These are phyloP conservation scores for Monosporascus cannonballus DNA, from an alignment of 2,329 filamentous ascomycete species.

Conservation along the genomic window DNA sequence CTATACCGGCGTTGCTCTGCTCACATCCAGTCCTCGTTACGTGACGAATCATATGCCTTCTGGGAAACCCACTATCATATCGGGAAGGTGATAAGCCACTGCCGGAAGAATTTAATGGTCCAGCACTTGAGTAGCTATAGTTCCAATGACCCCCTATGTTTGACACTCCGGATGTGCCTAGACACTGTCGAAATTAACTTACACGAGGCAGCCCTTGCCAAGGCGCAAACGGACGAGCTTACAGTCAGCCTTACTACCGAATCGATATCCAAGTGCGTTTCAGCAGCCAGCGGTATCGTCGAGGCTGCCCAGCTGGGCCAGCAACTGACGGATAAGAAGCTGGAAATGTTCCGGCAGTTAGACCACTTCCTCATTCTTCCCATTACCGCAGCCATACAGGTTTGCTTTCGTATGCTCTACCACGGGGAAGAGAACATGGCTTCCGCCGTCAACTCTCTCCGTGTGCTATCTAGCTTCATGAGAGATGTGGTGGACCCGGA, in stretches of 20 bases:
- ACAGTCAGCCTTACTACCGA: not conserved
- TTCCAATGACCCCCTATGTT: not conserved
- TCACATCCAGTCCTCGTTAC: not conserved
- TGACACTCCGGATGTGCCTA: not conserved
- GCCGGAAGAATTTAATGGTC: not conserved
- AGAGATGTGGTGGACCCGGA: not conserved
- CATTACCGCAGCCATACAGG: not conserved
- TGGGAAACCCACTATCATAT: conserved; percentile 4
- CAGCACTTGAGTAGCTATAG: not conserved
- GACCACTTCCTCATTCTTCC: not conserved
- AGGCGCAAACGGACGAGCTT: conserved; percentile 2
- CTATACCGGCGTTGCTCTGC: conserved; percentile 1
- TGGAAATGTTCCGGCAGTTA: not conserved
- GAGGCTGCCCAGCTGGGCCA: not conserved
- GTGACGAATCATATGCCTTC: conserved; percentile 1
- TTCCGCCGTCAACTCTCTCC: not conserved
- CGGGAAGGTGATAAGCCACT: not conserved
- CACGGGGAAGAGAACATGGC: not conserved
- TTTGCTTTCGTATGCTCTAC: conserved; percentile 1
- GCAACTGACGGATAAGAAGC: not conserved
- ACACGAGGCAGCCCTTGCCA: conserved; percentile 1
- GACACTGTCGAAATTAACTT: conserved; percentile 2
- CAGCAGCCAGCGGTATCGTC: not conserved
- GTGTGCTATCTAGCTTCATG: not conserved
- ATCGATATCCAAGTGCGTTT: not conserved